A percentile compares a stretch with the other conserved stretches of the same genome.
phyloP scores from a whole-genome alignment of 805 yeast genomes.

The Debaryomyces maramus region DNA sequence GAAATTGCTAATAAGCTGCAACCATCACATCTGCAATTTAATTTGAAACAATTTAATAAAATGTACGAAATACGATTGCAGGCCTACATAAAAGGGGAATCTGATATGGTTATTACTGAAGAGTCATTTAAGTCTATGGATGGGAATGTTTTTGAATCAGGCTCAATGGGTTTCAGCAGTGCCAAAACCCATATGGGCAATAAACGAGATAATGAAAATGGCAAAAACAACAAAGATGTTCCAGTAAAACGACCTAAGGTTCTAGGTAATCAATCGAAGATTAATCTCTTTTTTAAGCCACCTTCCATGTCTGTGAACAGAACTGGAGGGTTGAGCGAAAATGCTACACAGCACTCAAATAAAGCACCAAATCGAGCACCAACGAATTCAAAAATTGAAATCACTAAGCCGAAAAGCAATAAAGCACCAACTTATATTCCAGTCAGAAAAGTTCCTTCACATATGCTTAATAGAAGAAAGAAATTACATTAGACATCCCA shows the following conservation, averaged over 20 bases:
- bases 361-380: slow-evolving; percentile 3
- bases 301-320: background rate
- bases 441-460: slow-evolving; percentile 16
- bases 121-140: slow-evolving; percentile 2
- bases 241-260: background rate
- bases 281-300: slow-evolving; percentile 1
- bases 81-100: slow-evolving; percentile 10
- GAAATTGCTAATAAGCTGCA: slow-evolving; percentile 8
- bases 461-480: slow-evolving; percentile 6
- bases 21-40: slow-evolving; percentile 5
- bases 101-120: slow-evolving; percentile 5
- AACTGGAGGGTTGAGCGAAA: too few species aligned
- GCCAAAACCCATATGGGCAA: slow-evolving; percentile 1
- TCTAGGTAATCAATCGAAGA: background rate
- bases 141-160: background rate
- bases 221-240: background rate
- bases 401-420: slow-evolving; percentile 9
- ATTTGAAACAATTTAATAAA: slow-evolving; percentile 12
- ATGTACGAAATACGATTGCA: slow-evolving; percentile 14
- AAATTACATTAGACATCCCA: too few species aligned
- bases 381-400: background rate
- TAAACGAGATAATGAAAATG: background rate
- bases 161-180: background rate
- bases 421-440: slow-evolving; percentile 38
- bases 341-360: too few species aligned